These are phyloP conservation scores for Coemansia sp. DNA, from an alignment of 192 early-diverging fungal genomes.

Conservation along the genomic window DNA sequence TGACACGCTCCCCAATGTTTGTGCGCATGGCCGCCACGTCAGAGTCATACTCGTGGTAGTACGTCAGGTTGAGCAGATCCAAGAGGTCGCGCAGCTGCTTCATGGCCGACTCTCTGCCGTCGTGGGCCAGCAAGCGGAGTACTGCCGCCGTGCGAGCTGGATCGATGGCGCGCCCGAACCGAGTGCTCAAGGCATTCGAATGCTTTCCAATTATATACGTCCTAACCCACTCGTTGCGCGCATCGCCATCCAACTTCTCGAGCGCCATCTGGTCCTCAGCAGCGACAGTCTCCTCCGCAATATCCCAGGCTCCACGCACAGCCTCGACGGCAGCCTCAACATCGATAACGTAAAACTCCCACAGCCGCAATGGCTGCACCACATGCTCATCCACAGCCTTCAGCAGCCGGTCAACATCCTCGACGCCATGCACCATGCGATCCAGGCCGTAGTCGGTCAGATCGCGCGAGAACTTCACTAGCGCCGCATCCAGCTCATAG, in stretches of 20 bases:
- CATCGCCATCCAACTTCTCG: conserved; percentile 17
- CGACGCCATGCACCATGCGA: conserved; percentile 60
- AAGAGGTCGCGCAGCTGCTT: conserved; percentile 61
- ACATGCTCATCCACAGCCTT: conserved; percentile 56
- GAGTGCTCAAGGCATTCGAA: conserved; percentile 45
- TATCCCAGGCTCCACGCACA: conserved; percentile 51
- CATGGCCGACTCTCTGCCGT: conserved; percentile 27
- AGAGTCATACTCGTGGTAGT: conserved; percentile 83
- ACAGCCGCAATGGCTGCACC: conserved; percentile 67
- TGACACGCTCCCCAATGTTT: conserved; percentile 76
- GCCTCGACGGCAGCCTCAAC: conserved; percentile 49
- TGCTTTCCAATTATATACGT: conserved; percentile 51
- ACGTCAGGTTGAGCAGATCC: conserved; percentile 86
- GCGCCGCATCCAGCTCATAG: conserved; percentile 89
- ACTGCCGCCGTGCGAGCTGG: conserved; percentile 29
- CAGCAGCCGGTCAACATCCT: conserved; percentile 70
- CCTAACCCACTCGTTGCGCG: conserved; percentile 39
- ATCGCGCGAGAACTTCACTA: conserved; percentile 68
- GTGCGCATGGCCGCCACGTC: conserved; percentile 68
- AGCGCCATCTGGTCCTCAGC: conserved; percentile 9
- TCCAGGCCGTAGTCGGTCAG: conserved; percentile 56
- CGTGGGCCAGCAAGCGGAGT: conserved; percentile 27
- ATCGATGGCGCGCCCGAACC: conserved; percentile 35
- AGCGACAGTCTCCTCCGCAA: not conserved
- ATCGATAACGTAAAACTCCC: conserved; percentile 88